Evolutionary conservation across 257 asterid species (phyloP).

Genomic region (Solanum paucissectum): DNA sequence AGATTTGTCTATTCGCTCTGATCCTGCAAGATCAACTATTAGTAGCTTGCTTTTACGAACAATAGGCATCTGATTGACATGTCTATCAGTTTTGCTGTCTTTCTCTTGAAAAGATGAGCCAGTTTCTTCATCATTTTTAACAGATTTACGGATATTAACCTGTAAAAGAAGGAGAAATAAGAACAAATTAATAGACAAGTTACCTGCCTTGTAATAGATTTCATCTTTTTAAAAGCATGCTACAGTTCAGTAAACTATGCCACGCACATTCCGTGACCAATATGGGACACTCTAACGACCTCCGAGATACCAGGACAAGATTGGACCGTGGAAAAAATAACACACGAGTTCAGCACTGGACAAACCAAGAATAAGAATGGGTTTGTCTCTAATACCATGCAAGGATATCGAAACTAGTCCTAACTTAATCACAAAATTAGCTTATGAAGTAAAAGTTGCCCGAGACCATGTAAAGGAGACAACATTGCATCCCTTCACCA

Average conservation of each 20-base stretch:
- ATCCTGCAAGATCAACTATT: slow-evolving; percentile 95
- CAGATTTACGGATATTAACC: slow-evolving; percentile 59
- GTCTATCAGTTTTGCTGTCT: slow-evolving; percentile 22
- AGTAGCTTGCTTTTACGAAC: slow-evolving; percentile 80
- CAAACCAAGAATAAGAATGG: neutral
- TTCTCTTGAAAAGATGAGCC: slow-evolving; percentile 23
- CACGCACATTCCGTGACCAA: neutral
- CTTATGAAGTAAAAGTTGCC: neutral
- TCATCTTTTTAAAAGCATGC: neutral
- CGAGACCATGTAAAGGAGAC: neutral
- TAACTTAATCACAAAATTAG: neutral
- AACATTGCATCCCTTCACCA: neutral
- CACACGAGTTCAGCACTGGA: neutral
- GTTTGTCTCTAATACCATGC: neutral
- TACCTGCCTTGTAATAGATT: neutral
- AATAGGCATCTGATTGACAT: slow-evolving; percentile 34
- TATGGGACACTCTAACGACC: neutral
- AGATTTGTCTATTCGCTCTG: slow-evolving; percentile 78
- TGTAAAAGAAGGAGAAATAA: slow-evolving; percentile 9
- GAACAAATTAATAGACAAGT: neutral
- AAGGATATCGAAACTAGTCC: neutral
- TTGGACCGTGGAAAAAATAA: neutral
- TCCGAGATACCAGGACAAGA: neutral
- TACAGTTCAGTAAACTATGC: neutral
- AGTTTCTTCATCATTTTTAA: slow-evolving; percentile 35